Conservation (phyloP, 225 moss, liverwort and hornwort genomes). For the Lunularia cruciata region DNA sequence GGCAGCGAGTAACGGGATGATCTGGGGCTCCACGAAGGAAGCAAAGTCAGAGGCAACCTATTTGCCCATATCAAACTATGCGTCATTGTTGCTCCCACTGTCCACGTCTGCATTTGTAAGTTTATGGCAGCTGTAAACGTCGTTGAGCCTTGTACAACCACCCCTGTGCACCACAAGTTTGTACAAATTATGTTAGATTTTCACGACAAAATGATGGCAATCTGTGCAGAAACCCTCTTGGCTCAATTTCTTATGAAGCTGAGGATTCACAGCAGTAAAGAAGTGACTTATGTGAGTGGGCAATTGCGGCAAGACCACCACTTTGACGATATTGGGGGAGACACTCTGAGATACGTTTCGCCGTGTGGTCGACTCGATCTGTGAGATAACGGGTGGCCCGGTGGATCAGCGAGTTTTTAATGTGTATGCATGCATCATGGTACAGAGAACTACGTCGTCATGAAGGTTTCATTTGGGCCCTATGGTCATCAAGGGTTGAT, state of each 20-base stretch:
- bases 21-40: too few species aligned
- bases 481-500: conserved; percentile 7
- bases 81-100: too few species aligned
- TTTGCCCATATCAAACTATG: too few species aligned
- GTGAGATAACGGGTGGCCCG: not conserved
- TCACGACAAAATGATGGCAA: not conserved
- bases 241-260: not conserved
- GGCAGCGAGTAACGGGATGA: too few species aligned
- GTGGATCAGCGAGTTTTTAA: not conserved
- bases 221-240: conserved; percentile 2
- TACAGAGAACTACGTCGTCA: conserved; percentile 9
- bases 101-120: too few species aligned
- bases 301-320: not conserved
- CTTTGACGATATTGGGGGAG: conserved; percentile 2
- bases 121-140: too few species aligned
- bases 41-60: too few species aligned
- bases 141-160: too few species aligned
- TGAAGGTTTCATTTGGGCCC: conserved; percentile 4
- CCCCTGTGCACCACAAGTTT: too few species aligned
- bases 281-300: not conserved
- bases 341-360: not conserved
- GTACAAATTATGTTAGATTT: too few species aligned
- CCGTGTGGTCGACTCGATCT: not conserved
- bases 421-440: conserved; percentile 7
- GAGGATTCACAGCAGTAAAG: not conserved